Percentiles rank a stretch among this genome's conserved stretches.
These are phyloP conservation scores for Diplodia intermedia DNA, from an alignment of 2,329 filamentous ascomycete genomes.

Conservation along the genomic window DNA sequence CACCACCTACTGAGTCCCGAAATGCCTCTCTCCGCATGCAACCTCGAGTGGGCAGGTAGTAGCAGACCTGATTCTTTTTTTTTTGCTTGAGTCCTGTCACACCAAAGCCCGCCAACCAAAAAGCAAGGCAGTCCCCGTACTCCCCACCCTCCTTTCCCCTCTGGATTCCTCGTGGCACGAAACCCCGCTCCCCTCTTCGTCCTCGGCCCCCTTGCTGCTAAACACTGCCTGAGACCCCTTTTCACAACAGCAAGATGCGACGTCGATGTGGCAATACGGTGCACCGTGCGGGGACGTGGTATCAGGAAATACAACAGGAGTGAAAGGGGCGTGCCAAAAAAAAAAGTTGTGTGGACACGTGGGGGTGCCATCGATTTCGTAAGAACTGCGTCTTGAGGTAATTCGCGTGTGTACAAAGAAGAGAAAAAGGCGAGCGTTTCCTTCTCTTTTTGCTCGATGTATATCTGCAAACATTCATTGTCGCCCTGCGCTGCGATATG, in stretches of 20 bases:
- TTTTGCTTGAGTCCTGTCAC: not conserved
- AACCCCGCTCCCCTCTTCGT: not conserved
- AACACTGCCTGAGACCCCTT: not conserved
- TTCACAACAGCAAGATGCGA: conserved; percentile 14
- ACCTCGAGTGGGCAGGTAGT: not conserved
- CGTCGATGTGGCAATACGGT: not conserved
- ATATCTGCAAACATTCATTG: not conserved
- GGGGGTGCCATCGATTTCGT: not conserved
- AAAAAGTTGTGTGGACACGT: not conserved
- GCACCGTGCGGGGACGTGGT: not conserved
- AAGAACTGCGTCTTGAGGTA: not conserved
- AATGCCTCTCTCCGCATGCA: not conserved
- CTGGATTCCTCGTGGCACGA: not conserved
- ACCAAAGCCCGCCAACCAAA: not conserved
- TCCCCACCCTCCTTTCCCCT: not conserved
- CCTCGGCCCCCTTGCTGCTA: not conserved
- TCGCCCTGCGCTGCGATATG: not conserved
- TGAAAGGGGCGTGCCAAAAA: not conserved
- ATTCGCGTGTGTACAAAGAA: not conserved
- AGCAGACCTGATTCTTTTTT: not conserved
- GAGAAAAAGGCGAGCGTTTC: not conserved
- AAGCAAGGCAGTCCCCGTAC: conserved; percentile 1
- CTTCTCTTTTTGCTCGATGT: not conserved
- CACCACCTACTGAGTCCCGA: not conserved
- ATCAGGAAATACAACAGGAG: not conserved